These are phyloP conservation scores for Spizellomyces punctatus DNA, from an alignment of 192 early-diverging fungal species.

Conservation along the genomic window DNA sequence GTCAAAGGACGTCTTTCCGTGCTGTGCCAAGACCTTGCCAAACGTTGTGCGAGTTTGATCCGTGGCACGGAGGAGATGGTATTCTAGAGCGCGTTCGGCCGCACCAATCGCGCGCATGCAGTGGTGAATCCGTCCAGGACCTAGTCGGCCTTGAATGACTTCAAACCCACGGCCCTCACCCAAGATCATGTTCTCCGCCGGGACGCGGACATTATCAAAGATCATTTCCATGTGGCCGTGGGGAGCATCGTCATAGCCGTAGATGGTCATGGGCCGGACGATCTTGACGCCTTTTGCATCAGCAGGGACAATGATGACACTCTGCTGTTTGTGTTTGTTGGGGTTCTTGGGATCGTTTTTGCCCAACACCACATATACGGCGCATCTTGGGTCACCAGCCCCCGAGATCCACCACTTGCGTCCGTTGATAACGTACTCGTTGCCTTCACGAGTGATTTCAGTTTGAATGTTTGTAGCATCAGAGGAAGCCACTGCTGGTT, in stretches of 20 bases:
- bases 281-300: constrained; percentile 81
- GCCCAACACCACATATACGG: constrained; percentile 91
- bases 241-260: constrained; percentile 95
- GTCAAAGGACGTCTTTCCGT: constrained; percentile 79
- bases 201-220: constrained; percentile 88
- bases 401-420: constrained; percentile 99
- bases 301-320: constrained; percentile 85
- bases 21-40: constrained; percentile 80
- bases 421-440: constrained; percentile 52
- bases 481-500: constrained; percentile 91
- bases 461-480: constrained; percentile 98
- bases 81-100: constrained; percentile 89
- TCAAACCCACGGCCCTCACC: constrained; percentile 99
- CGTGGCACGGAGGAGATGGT: constrained; percentile 81
- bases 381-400: constrained; percentile 91
- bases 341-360: constrained; percentile 70
- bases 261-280: constrained; percentile 83
- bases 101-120: constrained; percentile 95
- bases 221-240: constrained; percentile 95
- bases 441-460: constrained; percentile 56
- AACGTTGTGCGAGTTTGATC: constrained; percentile 81
- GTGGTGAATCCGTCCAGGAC: constrained; percentile 97
- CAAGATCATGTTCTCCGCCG: constrained; percentile 82
- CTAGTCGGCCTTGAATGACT: constrained; percentile 94
- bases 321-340: constrained; percentile 80